phyloP scores from a whole-genome alignment of 129 eudicot genomes.

The Centaurea solstitialis region DNA sequence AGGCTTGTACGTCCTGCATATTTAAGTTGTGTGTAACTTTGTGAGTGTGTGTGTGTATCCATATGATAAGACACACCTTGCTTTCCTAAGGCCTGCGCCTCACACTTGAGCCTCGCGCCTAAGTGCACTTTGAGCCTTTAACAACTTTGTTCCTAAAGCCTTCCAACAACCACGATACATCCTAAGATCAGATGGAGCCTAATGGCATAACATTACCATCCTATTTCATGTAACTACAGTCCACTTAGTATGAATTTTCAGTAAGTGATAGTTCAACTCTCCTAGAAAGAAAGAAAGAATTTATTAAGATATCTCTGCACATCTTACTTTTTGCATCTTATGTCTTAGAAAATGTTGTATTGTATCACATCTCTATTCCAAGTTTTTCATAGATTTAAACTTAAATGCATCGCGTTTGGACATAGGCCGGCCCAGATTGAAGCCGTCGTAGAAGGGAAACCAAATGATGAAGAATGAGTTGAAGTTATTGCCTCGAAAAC shows the following conservation, averaged over 20 bases:
- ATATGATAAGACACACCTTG: too few species aligned
- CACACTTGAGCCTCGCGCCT: too few species aligned
- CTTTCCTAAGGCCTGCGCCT: too few species aligned
- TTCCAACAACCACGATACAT: not conserved
- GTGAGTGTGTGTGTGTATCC: too few species aligned
- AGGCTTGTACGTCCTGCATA: too few species aligned
- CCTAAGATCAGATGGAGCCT: not conserved
- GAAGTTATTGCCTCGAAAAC: not conserved
- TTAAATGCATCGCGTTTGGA: too few species aligned
- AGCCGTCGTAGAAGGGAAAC: constrained; percentile 17
- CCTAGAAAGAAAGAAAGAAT: not conserved
- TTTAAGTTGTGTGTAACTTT: too few species aligned
- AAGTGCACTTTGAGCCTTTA: too few species aligned
- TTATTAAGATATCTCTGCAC: not conserved
- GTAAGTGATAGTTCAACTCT: not conserved
- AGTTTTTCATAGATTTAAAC: not conserved
- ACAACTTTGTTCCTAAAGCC: not conserved
- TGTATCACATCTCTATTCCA: not conserved
- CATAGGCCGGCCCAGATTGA: not conserved
- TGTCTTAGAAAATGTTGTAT: not conserved
- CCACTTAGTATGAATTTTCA: not conserved
- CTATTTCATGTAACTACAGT: not conserved
- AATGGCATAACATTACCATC: not conserved
- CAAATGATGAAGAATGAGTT: constrained; percentile 1
- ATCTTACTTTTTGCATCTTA: not conserved